Evolutionary conservation across 2,329 filamentous ascomycete species (phyloP).

Genomic region (Colletotrichum eleusines): DNA sequence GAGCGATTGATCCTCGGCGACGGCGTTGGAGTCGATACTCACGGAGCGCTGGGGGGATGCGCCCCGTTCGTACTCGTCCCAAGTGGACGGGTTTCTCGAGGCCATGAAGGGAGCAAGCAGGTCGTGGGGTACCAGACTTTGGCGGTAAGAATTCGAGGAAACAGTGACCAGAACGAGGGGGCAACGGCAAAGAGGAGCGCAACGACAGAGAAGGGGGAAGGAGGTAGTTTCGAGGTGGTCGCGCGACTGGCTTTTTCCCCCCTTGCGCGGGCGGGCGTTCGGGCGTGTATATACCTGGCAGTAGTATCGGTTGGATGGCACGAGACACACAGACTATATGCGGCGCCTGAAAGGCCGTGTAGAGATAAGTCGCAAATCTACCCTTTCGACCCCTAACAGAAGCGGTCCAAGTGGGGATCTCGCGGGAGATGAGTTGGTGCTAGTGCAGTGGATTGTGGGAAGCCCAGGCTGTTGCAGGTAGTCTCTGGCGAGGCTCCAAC

Average conservation of each 20-base stretch:
- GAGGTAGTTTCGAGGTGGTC: conserved; percentile 11
- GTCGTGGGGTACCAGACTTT: background rate
- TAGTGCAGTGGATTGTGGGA: conserved; percentile 33
- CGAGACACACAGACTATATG: conserved; percentile 15
- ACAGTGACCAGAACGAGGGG: background rate
- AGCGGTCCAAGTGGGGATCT: conserved; percentile 34
- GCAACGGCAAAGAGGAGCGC: conserved; percentile 2
- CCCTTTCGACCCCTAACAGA: conserved; percentile 20
- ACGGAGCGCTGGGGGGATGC: conserved; percentile 54
- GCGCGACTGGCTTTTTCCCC: conserved; percentile 18
- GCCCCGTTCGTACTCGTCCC: conserved; percentile 61
- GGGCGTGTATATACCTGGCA: conserved; percentile 33
- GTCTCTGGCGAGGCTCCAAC: conserved; percentile 29
- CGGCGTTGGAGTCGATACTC: conserved; percentile 57
- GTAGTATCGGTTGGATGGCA: conserved; percentile 11
- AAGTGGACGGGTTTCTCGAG: conserved; percentile 56
- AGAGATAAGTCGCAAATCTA: conserved; percentile 35
- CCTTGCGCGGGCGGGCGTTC: conserved; percentile 20
- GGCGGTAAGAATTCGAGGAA: background rate
- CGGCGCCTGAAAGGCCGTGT: conserved; percentile 25
- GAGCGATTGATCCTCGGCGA: conserved; percentile 60
- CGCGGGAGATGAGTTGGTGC: conserved; percentile 40
- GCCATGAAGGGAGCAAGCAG: conserved; percentile 31
- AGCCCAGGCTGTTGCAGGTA: conserved; percentile 36
- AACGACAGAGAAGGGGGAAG: background rate